Evolutionary conservation across 805 yeast species (phyloP).

Genomic region (Saturnispora gosingensis): DNA sequence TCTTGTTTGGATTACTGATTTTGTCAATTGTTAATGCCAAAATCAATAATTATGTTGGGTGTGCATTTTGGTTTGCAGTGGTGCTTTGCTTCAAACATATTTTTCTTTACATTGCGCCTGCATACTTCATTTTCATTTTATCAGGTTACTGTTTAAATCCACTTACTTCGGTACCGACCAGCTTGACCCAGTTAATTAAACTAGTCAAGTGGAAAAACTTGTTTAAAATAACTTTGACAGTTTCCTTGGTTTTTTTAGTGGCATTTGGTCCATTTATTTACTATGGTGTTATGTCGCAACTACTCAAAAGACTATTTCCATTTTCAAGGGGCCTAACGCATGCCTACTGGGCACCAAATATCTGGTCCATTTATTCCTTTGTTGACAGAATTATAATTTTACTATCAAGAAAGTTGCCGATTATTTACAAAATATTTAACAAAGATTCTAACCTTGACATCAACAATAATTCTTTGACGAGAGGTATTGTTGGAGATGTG

Average conservation of each 20-base stretch:
- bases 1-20: constrained; percentile 77
- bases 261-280: constrained; percentile 77
- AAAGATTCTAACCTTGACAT: neutral
- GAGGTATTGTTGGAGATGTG: constrained; percentile 90
- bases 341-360: constrained; percentile 98
- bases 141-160: constrained; percentile 59
- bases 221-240: constrained; percentile 53
- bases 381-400: constrained; percentile 60
- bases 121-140: constrained; percentile 72
- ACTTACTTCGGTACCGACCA: constrained; percentile 21
- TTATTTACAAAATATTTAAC: constrained; percentile 11
- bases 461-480: constrained; percentile 34
- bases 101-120: constrained; percentile 87
- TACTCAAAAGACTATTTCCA: constrained; percentile 72
- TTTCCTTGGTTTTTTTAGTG: constrained; percentile 46
- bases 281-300: constrained; percentile 51
- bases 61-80: constrained; percentile 63
- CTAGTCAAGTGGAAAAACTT: constrained; percentile 46
- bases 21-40: constrained; percentile 67
- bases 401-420: constrained; percentile 17
- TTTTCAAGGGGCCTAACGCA: constrained; percentile 93
- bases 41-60: constrained; percentile 41
- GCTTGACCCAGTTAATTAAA: constrained; percentile 12
- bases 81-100: constrained; percentile 92
- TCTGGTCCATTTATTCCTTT: constrained; percentile 92